These are phyloP conservation scores for Priceomyces medius DNA, from an alignment of 805 yeast species.

Conservation along the genomic window DNA sequence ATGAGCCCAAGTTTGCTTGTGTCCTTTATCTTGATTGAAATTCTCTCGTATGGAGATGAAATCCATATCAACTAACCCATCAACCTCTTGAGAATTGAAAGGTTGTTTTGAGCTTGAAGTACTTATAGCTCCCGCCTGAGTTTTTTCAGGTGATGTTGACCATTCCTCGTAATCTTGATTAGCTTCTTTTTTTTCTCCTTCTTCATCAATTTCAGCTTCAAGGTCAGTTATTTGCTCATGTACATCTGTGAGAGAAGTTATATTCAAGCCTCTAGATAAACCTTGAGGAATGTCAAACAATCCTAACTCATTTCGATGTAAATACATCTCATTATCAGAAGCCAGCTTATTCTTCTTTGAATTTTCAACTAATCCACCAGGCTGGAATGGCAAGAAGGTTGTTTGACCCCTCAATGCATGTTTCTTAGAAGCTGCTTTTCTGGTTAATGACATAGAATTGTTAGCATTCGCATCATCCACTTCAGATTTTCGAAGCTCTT, in stretches of 20 bases:
- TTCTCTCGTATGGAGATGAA: slow-evolving; percentile 22
- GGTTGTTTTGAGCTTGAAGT: slow-evolving; percentile 12
- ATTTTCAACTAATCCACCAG: slow-evolving; percentile 66
- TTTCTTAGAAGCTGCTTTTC: slow-evolving; percentile 63
- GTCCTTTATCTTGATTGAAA: slow-evolving; percentile 24
- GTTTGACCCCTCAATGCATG: slow-evolving; percentile 69
- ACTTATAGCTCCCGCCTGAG: not conserved
- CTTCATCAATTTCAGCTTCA: slow-evolving; percentile 15
- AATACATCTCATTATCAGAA: slow-evolving; percentile 33
- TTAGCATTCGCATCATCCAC: slow-evolving; percentile 60
- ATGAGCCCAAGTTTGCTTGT: slow-evolving; percentile 86
- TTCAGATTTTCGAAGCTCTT: slow-evolving; percentile 43
- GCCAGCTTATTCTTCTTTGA: slow-evolving; percentile 15
- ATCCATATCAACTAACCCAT: slow-evolving; percentile 41
- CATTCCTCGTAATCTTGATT: not conserved
- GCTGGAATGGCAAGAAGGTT: slow-evolving; percentile 81
- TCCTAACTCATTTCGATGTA: slow-evolving; percentile 70
- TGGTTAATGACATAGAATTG: slow-evolving; percentile 68
- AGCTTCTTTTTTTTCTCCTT: slow-evolving; percentile 13
- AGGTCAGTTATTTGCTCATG: slow-evolving; percentile 12
- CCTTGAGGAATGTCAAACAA: slow-evolving; percentile 84
- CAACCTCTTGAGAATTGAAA: slow-evolving; percentile 45
- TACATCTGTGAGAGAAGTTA: slow-evolving; percentile 12
- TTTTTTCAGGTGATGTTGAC: not conserved
- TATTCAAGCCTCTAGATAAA: slow-evolving; percentile 63